phyloP scores from a whole-genome alignment of 805 yeast species.

The Monosporozyma siamensis region DNA sequence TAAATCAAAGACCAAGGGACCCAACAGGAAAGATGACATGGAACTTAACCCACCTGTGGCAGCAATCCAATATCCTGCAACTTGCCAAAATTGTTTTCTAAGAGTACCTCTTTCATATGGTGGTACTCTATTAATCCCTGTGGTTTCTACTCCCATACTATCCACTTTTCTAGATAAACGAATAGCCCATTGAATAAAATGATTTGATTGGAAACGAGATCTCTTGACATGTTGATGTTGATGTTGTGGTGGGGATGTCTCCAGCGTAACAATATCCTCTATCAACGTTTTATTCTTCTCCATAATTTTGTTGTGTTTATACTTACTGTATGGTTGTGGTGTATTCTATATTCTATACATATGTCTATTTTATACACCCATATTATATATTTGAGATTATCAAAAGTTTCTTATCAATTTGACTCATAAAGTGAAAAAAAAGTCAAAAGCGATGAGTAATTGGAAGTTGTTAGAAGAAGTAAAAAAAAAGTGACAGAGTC shows the following conservation, averaged over 20 bases:
- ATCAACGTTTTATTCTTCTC: neutral
- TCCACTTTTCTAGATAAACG: conserved; percentile 41
- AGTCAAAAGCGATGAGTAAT: too few relatives aligned
- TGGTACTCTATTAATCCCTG: conserved; percentile 70
- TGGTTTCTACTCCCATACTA: conserved; percentile 54
- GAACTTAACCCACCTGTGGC: conserved; percentile 87
- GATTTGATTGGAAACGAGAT: neutral
- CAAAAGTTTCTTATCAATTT: too few relatives aligned
- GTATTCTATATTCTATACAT: too few relatives aligned
- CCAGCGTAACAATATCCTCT: neutral
- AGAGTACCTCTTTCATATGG: conserved; percentile 54
- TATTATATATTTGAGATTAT: too few relatives aligned
- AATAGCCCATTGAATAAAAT: neutral
- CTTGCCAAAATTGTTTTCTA: conserved; percentile 34
- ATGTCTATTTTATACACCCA: too few relatives aligned
- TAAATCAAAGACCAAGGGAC: conserved; percentile 61
- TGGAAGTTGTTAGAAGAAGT: too few relatives aligned
- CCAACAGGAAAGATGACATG: conserved; percentile 73
- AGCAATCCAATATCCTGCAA: conserved; percentile 71
- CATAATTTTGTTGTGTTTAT: neutral
- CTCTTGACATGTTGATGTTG: neutral
- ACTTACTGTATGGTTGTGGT: too few relatives aligned
- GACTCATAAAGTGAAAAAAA: too few relatives aligned
- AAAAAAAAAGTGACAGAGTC: too few relatives aligned
- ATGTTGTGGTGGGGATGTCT: neutral